Base-by-base conservation (phyloP, 208 protist species). In the Trypanosoma cruzi region DNA sequence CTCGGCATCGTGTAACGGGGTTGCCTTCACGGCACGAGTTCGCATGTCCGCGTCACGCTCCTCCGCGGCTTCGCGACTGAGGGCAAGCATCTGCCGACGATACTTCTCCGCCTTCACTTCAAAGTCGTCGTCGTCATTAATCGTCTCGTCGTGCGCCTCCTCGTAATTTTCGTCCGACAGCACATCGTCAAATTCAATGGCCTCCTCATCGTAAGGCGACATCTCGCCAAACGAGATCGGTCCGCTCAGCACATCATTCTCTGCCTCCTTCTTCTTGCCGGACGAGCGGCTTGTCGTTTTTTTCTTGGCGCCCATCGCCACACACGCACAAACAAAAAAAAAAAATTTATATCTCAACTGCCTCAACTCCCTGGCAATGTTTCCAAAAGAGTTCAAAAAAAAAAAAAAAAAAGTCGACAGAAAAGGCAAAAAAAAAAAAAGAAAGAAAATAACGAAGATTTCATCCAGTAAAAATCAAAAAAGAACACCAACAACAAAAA, bases 41-140 rank as follows among this genome's bases (percentile, higher is more conserved):
- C 18, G 16, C n/a, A 86, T 81, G 24, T 94, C 89, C 36, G 82
- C 82, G 54, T 74, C 48, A 42, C 81, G 76, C 71, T 94, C 89
- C 18, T 75, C 86, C 49, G 88, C 84, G 37, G 89, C 89, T 2
- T 89, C 73, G 44, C 84, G 81, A 31, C 68, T 72, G 74, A 88
- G 78, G 4, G 75, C 78, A 37, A 85, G 73, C 86, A 94, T 88
- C 31, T 76, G 79, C 28, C 80, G 77, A 26, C 79, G 79, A 62
- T 85, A 86, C 78, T 90, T 88, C 68, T 90, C 80, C 3, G 89
- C 89, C 74, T 87, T 89, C 37, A 85, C 86, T 75, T 94, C 89
- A 74, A 94, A 94, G 78, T 94, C 89, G 53, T 92, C 86, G 64
- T 85, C 84, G 59, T 89, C 88, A 7, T 80, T 60, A 53, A 88